Percentiles rank a stretch among this genome's conserved stretches.
Evolutionary conservation across 164 flowering plant genomes (phyloP).

Genomic region (Piper betle): DNA sequence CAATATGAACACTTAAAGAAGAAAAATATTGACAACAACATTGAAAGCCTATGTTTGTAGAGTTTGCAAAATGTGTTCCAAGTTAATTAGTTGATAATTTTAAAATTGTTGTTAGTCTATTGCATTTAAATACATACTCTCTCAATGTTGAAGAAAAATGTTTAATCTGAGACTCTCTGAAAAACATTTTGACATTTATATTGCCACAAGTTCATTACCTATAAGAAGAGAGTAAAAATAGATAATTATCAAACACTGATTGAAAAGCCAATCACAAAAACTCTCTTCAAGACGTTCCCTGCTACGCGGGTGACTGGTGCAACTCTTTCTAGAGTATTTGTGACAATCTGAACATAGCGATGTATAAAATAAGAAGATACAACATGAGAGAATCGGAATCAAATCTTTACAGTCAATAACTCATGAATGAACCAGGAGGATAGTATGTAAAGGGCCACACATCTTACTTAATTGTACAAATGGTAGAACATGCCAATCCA

Average conservation of each 20-base stretch:
- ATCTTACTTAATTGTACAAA: conserved; percentile 47
- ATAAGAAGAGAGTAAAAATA: neutral
- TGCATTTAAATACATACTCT: too few relatives aligned
- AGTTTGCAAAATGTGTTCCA: too few relatives aligned
- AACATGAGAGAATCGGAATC: neutral
- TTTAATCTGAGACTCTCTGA: too few relatives aligned
- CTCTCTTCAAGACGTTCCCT: conserved; percentile 53
- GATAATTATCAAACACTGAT: conserved; percentile 40
- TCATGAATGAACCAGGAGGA: neutral
- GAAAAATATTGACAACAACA: too few relatives aligned
- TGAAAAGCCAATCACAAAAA: conserved; percentile 56
- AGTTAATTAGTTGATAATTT: too few relatives aligned
- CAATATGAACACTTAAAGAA: neutral
- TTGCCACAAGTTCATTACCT: too few relatives aligned
- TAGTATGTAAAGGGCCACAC: neutral
- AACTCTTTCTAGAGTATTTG: conserved; percentile 54
- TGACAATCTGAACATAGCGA: conserved; percentile 30
- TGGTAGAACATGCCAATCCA: conserved; percentile 66
- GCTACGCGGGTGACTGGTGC: conserved; percentile 59
- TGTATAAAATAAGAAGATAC: neutral
- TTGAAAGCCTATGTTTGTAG: too few relatives aligned
- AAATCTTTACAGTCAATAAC: too few relatives aligned
- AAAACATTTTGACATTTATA: too few relatives aligned
- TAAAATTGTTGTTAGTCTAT: neutral
- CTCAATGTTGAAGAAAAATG: too few relatives aligned